These are phyloP conservation scores for Dittrichia graveolens DNA, from an alignment of 129 eudicot genomes.

Conservation along the genomic window DNA sequence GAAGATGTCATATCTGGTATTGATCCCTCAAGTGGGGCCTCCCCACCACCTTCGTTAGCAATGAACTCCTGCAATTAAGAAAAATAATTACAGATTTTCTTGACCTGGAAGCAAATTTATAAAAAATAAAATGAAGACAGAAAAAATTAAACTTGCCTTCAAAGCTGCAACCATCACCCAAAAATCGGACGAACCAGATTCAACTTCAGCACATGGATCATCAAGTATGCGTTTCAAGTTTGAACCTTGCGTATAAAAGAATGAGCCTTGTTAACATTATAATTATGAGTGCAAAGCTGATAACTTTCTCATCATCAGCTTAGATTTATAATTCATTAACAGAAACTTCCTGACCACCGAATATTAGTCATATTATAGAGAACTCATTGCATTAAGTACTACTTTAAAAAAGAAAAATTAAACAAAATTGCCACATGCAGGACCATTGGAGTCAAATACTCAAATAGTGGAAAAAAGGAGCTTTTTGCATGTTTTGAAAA, in stretches of 20 bases:
- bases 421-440: too few relatives aligned
- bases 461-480: too few relatives aligned
- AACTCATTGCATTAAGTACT: too few relatives aligned
- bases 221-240: slow-evolving; percentile 63
- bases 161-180: slow-evolving; percentile 98
- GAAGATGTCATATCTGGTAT: slow-evolving; percentile 99
- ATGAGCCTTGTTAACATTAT: slow-evolving; percentile 13
- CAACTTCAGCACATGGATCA: slow-evolving; percentile 76
- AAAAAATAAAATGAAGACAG: neutral
- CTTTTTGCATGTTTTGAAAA: too few relatives aligned
- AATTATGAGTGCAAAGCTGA: neutral
- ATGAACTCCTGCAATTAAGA: slow-evolving; percentile 72
- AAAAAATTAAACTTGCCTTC: slow-evolving; percentile 51
- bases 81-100: neutral
- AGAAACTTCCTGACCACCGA: neutral
- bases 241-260: slow-evolving; percentile 53
- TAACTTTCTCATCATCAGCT: slow-evolving; percentile 3
- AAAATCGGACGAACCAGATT: slow-evolving; percentile 78
- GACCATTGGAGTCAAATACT: too few relatives aligned
- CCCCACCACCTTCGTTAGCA: slow-evolving; percentile 93
- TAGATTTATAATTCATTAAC: neutral
- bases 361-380: too few relatives aligned
- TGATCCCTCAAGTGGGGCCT: slow-evolving; percentile 96
- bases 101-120: neutral
- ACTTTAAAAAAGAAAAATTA: too few relatives aligned